Evolutionary conservation across 2,329 filamentous ascomycete genomes (phyloP).

Genomic region (Beauveria australis): DNA sequence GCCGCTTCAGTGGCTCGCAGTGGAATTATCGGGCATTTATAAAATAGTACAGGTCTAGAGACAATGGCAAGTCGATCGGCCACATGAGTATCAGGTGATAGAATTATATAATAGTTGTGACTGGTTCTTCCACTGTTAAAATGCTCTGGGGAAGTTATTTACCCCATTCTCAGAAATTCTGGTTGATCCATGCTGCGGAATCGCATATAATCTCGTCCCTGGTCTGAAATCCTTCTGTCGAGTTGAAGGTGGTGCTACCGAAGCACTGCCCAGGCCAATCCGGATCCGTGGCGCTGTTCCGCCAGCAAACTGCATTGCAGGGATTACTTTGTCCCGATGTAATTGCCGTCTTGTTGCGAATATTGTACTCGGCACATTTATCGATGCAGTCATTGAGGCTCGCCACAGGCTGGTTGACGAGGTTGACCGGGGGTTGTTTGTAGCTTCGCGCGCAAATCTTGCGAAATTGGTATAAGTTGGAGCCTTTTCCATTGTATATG

Average conservation of each 20-base stretch:
- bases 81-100: background rate
- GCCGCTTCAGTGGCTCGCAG: too few species aligned
- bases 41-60: background rate
- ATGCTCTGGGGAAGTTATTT: background rate
- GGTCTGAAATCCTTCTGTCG: background rate
- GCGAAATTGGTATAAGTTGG: slow-evolving; percentile 6
- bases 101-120: too few species aligned
- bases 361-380: slow-evolving; percentile 10
- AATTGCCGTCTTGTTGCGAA: slow-evolving; percentile 10
- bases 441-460: slow-evolving; percentile 10
- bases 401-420: slow-evolving; percentile 2
- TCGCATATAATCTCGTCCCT: slow-evolving; percentile 8
- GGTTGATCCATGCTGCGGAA: slow-evolving; percentile 12
- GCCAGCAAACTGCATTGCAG: slow-evolving; percentile 13
- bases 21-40: too few species aligned
- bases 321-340: background rate
- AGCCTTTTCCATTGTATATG: slow-evolving; percentile 6
- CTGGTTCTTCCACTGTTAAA: background rate
- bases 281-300: slow-evolving; percentile 3
- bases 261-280: slow-evolving; percentile 13
- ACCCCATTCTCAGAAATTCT: background rate
- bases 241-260: slow-evolving; percentile 6
- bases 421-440: background rate
- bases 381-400: slow-evolving; percentile 14
- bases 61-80: background rate